Evolutionary conservation across 1,284 basidiomycete genomes (phyloP), one percentile per base, ranked within the genome.

Genomic region (Marasmius sp.): DNA sequence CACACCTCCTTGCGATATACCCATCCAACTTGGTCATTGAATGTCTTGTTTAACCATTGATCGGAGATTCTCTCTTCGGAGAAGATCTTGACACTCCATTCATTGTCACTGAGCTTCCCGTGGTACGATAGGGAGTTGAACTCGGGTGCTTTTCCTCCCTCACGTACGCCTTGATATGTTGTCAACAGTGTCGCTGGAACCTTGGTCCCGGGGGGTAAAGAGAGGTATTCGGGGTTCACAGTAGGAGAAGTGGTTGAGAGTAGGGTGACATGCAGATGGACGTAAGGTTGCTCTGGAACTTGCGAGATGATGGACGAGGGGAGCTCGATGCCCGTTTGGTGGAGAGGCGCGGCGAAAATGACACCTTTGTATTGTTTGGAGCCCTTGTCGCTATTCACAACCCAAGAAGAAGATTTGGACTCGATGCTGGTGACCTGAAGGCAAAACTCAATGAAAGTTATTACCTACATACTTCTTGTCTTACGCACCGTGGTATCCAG

Each of bases 111-210:
- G 37, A 91, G 77, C 43, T 77, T 77, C 2, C 89, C 88, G 62
- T 93, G 89, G 75, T 97, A 98, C n/a, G 88, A 88, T 55, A 98
- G 75, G 1, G 92, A 94, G 70, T 95, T 95, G 77, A 98, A 97
- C 60, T 91, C 87, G 0, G 94, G 92, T 57, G 82, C 82, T 10
- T 78, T 76, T 0, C 80, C 79, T 8, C 82, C 82, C 10, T 75
- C 75, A 38, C 81, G 79, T 36, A 74, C 80, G 39, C 85, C 83
- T 36, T 87, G 81, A 61, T 82, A 81, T 0, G 90, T 91, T 5
- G 95, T 95, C 57, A 98, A 76, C 61, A 97, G 81, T 63, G 85
- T 86, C 18, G 74, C 78, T 0, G 95, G 92, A 5, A 90, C 77
- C 34, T 72, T 72, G 1, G 79, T 71, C 10, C 73, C 74, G 0